Percentiles rank a stretch among this genome's conserved stretches.
Conservation (phyloP, 257 asterid genomes). For the Solanum raphanifolium region DNA sequence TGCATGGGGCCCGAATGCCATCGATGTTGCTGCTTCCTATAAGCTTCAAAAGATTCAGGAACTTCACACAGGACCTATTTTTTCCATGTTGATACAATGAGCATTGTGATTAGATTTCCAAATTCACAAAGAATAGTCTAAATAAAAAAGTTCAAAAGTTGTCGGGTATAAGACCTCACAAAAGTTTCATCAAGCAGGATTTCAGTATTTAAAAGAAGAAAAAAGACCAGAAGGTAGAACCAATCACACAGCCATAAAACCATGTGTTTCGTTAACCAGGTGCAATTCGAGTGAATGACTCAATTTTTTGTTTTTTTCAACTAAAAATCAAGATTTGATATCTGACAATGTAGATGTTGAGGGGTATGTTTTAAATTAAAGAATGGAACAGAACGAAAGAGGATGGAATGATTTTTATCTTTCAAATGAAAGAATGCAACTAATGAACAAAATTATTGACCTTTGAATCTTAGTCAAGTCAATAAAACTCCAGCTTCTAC, state of each 20-base stretch:
- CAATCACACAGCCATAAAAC: neutral
- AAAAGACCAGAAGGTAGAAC: neutral
- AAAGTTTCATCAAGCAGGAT: neutral
- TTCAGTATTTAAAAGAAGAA: neutral
- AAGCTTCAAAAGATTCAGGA: conserved; percentile 70
- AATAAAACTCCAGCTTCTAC: neutral
- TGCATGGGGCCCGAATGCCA: conserved; percentile 90
- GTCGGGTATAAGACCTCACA: neutral
- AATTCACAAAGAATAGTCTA: neutral
- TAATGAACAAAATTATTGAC: neutral
- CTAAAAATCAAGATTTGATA: neutral
- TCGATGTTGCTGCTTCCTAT: conserved; percentile 64
- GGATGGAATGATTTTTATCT: neutral
- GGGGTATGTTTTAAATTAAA: neutral
- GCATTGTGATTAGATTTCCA: neutral
- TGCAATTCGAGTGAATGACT: neutral
- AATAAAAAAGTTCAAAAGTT: neutral
- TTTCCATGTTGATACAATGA: neutral
- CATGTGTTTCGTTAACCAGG: neutral
- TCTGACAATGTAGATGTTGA: neutral
- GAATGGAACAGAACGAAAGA: neutral
- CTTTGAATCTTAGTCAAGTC: neutral
- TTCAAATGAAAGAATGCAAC: neutral
- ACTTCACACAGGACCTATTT: conserved; percentile 57
- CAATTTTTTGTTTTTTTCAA: neutral